phyloP scores from a whole-genome alignment of 2,329 filamentous ascomycete species.

The Cadophora malorum region DNA sequence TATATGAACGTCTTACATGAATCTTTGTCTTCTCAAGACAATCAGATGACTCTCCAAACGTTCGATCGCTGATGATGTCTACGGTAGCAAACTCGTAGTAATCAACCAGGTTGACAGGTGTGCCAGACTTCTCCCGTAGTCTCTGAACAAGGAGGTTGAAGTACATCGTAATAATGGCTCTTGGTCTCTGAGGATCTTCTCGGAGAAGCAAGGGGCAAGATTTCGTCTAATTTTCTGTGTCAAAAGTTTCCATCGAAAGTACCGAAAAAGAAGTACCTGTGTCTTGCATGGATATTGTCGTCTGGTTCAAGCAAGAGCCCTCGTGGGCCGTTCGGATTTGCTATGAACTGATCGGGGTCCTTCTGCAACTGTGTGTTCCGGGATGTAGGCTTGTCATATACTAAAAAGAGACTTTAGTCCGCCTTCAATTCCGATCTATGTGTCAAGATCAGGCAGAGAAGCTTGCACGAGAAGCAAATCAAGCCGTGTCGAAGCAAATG shows the following conservation, averaged over 20 bases:
- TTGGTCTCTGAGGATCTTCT: conserved; percentile 43
- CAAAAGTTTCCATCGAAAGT: not conserved
- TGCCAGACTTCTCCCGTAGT: conserved; percentile 38
- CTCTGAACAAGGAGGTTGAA: conserved; percentile 48
- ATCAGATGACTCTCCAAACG: conserved; percentile 51
- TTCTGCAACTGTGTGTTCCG: conserved; percentile 20
- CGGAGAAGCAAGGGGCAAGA: conserved; percentile 44
- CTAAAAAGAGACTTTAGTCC: not conserved
- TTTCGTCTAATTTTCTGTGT: conserved; percentile 28
- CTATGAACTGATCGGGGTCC: conserved; percentile 14
- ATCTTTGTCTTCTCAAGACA: conserved; percentile 38
- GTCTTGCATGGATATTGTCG: conserved; percentile 22
- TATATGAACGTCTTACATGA: not conserved
- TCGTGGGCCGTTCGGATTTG: conserved; percentile 1
- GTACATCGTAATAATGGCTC: conserved; percentile 49
- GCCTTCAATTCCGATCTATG: not conserved
- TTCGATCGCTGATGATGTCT: conserved; percentile 51
- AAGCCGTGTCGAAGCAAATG: not conserved
- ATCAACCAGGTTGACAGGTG: conserved; percentile 40
- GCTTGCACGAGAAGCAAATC: not conserved
- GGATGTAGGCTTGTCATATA: conserved; percentile 6
- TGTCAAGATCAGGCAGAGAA: not conserved
- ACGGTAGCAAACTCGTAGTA: conserved; percentile 48
- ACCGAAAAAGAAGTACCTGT: not conserved
- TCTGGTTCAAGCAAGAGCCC: conserved; percentile 19